Evolutionary conservation across 805 yeast species (phyloP).

Genomic region (Kodamaea lidongshanica): DNA sequence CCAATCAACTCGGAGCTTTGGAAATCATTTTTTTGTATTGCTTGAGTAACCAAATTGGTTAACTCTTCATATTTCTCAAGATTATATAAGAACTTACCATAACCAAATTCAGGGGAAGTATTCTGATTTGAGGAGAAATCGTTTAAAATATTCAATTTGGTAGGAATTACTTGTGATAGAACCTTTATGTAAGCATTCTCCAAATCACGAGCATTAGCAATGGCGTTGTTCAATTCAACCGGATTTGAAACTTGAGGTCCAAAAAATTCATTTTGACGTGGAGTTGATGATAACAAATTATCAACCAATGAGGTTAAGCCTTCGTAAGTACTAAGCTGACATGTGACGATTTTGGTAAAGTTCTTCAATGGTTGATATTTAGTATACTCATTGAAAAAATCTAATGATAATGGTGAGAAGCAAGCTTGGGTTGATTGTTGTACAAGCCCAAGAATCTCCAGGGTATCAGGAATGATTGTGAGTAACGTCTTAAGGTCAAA

Average conservation of each 20-base stretch:
- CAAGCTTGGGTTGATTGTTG: constrained; percentile 51
- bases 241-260: constrained; percentile 37
- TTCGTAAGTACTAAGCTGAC: constrained; percentile 41
- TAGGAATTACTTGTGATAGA: constrained; percentile 58
- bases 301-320: constrained; percentile 40
- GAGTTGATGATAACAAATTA: constrained; percentile 47
- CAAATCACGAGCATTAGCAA: constrained; percentile 44
- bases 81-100: constrained; percentile 61
- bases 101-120: constrained; percentile 76
- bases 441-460: constrained; percentile 52
- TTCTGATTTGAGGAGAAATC: constrained; percentile 46
- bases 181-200: constrained; percentile 77
- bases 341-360: constrained; percentile 46
- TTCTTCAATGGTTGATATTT: constrained; percentile 39
- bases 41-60: constrained; percentile 37
- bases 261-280: constrained; percentile 56
- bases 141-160: constrained; percentile 55
- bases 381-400: constrained; percentile 58
- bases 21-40: constrained; percentile 42
- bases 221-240: constrained; percentile 18
- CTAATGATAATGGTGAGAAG: constrained; percentile 70
- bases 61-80: constrained; percentile 47
- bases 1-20: constrained; percentile 47
- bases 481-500: constrained; percentile 52
- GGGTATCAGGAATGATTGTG: constrained; percentile 46